Conservation (phyloP, 768 basidiomycete genomes). For the Amanita inopinata region DNA sequence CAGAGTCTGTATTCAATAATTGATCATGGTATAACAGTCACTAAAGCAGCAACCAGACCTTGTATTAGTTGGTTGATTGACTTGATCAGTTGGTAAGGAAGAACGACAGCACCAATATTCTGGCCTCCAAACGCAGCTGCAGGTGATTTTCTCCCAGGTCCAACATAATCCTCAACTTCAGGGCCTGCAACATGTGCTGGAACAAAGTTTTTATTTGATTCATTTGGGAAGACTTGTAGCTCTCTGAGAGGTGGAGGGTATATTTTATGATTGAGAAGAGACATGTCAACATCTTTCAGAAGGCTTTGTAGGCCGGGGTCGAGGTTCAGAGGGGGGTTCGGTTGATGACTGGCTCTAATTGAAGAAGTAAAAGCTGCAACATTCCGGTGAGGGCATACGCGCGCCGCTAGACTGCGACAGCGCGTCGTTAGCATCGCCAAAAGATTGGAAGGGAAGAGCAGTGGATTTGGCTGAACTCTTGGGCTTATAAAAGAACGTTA, state of each 20-base stretch:
- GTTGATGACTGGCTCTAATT: slow-evolving; percentile 31
- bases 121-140: slow-evolving; percentile 76
- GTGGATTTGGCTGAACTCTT: no score
- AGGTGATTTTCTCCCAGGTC: slow-evolving; percentile 53
- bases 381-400: background rate
- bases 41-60: slow-evolving; percentile 29
- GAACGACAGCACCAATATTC: slow-evolving; percentile 55
- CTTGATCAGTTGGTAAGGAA: slow-evolving; percentile 64
- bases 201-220: no score
- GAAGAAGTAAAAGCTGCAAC: slow-evolving; percentile 12
- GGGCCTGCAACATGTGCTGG: no score
- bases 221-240: slow-evolving; percentile 37
- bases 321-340: slow-evolving; percentile 53
- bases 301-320: slow-evolving; percentile 58
- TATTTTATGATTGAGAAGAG: slow-evolving; percentile 34
- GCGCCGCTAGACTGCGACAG: background rate
- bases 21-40: slow-evolving; percentile 7
- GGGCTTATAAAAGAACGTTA: no score
- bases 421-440: background rate
- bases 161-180: slow-evolving; percentile 20
- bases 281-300: slow-evolving; percentile 59
- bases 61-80: slow-evolving; percentile 60
- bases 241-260: slow-evolving; percentile 30
- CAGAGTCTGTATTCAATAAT: slow-evolving; percentile 37
- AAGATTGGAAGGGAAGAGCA: background rate